These are phyloP conservation scores for Acacia melanoxylon DNA, from an alignment of 306 rosid species.

Conservation along the genomic window DNA sequence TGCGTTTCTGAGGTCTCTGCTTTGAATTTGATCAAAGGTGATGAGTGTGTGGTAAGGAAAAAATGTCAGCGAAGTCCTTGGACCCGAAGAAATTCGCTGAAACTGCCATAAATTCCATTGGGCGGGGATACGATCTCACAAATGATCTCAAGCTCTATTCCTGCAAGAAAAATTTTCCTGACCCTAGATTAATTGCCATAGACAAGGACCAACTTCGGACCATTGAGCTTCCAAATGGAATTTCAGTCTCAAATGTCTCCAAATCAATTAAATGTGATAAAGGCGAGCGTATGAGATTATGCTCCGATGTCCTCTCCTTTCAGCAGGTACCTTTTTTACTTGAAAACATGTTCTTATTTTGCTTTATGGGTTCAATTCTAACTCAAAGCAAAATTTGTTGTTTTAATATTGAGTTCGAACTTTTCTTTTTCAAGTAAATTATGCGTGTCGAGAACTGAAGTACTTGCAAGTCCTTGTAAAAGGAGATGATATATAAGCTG, in stretches of 20 bases:
- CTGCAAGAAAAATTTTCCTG: constrained; percentile 45
- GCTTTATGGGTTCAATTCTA: constrained; percentile 1
- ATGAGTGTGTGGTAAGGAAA: constrained; percentile 8
- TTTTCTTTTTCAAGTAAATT: background rate
- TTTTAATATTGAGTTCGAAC: background rate
- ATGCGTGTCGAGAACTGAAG: background rate
- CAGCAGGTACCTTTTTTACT: constrained; percentile 58
- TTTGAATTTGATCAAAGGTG: constrained; percentile 3
- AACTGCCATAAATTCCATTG: constrained; percentile 45
- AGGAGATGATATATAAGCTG: background rate
- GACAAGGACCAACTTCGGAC: constrained; percentile 45
- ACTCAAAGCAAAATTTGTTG: background rate
- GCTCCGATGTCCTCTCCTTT: constrained; percentile 76
- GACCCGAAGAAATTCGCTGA: constrained; percentile 35
- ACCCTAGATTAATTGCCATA: constrained; percentile 49
- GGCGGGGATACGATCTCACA: constrained; percentile 59
- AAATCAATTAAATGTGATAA: constrained; percentile 81
- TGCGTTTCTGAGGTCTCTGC: background rate
- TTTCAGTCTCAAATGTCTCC: constrained; percentile 67
- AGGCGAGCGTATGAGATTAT: constrained; percentile 79
- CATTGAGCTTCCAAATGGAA: constrained; percentile 57
- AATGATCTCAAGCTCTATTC: constrained; percentile 49
- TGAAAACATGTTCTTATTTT: background rate
- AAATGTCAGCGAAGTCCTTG: constrained; percentile 31
- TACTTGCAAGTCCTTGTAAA: background rate